These are phyloP conservation scores for Xerophyta viscosa DNA, from an alignment of 106 monocot genomes.

Conservation along the genomic window DNA sequence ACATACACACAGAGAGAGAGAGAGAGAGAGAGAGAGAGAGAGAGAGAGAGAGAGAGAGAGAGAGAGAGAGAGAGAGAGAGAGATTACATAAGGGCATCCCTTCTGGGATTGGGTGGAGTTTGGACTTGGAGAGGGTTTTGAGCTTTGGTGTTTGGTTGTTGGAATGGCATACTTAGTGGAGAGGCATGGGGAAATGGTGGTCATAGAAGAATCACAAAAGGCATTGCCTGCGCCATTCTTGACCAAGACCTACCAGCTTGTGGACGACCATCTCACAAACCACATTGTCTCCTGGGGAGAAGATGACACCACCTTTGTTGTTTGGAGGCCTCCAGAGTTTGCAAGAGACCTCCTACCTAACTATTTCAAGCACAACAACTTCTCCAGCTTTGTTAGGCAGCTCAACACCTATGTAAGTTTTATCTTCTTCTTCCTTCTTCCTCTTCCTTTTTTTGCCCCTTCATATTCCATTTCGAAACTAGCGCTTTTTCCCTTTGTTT, in stretches of 20 bases:
- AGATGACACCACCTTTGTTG: slow-evolving; percentile 69
- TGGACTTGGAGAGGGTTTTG: no score
- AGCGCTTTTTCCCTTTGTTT: no score
- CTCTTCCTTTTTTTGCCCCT: not conserved
- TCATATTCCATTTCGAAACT: no score
- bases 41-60: no score
- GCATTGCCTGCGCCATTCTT: slow-evolving; percentile 80
- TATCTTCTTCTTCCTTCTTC: not conserved
- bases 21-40: no score
- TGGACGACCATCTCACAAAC: slow-evolving; percentile 72
- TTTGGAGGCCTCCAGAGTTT: slow-evolving; percentile 86
- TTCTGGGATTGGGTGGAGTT: no score
- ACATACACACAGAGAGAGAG: no score
- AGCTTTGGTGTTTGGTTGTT: no score
- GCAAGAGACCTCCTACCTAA: slow-evolving; percentile 78
- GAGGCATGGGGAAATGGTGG: slow-evolving; percentile 42
- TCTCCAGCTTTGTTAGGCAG: slow-evolving; percentile 93
- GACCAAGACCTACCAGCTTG: slow-evolving; percentile 80
- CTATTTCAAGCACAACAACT: slow-evolving; percentile 99
- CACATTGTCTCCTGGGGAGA: slow-evolving; percentile 96
- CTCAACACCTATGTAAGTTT: slow-evolving; percentile 86
- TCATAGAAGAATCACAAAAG: slow-evolving; percentile 46
- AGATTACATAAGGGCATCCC: no score
- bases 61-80: no score
- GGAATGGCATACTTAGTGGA: slow-evolving; percentile 69